Base-by-base conservation (phyloP, 305 asterid species). In the Withania somnifera region DNA sequence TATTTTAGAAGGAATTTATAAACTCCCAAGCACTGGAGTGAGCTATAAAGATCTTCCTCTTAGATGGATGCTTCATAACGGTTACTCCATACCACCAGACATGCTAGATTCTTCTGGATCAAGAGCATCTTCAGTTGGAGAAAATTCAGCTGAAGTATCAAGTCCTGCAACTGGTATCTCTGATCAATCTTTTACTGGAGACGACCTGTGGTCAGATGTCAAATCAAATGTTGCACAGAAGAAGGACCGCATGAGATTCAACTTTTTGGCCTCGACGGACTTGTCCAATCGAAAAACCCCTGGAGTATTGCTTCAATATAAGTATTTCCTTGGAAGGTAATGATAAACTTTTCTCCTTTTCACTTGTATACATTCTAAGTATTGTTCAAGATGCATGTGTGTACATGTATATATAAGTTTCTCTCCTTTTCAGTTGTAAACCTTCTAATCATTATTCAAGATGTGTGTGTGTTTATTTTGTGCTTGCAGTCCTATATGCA, bases 31-130 rank as follows among this genome's bases (percentile, higher is more conserved):
- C 84, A 81, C 93, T 7, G 86, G 84, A 45, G 90, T 92, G 26
- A 90, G 86, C 78, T 88, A 69, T 67, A 92, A 91, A 86, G 97
- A 93, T 83, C 97, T 93, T 82, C 97, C 97, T 52, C 87, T 93
- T 5, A 89, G 95, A 84, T 93, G 97, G 97, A 91, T 93, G 97
- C 92, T 91, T 84, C 97, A 93, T 79, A 93, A 93, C 13, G 97
- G 97, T 14, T 93, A 93, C 76, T 89, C 97, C 26, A 91, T 93
- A 71, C 97, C 97, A 2, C 89, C 97, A 0, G 97, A 93, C 83
- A 93, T 93, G 97, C 89, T 92, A 14, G 95, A 93, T 56, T 81
- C 94, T 36, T 88, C 94, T 3, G 92, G 88, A 60, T 81, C 86
- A 78, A 53, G 89, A 11, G 54, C 92, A 28, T 32, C 90, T 36